Base-by-base conservation (phyloP, 1,284 basidiomycete species). In the Bondarzewia mesenterica region DNA sequence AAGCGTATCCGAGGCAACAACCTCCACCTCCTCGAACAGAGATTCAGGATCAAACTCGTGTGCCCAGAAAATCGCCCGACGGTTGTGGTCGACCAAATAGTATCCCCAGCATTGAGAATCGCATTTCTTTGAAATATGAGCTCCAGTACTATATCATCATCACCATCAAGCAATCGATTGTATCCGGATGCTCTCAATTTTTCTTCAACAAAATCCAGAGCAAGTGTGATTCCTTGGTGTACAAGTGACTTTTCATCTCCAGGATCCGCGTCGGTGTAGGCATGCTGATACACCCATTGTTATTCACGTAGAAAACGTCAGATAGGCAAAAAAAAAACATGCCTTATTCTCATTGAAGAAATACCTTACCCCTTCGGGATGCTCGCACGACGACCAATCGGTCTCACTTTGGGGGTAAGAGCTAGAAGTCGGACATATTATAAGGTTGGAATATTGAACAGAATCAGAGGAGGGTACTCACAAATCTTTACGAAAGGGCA, bases 81-180 rank as follows among this genome's bases (percentile, higher is more conserved):
- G 15, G 7, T 22, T 18, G 27, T 23, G 42, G 37, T 46, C 37
- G 35, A 41, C 43, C 12, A 52, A 27, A 40, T 43, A 52, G 40
- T 42, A 44, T 16, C 37, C 49, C 38, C 26, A 40, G 35, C 12
- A 20, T 18, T 23, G 18, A 16, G 29, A n/a, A n/a, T 40, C 15
- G 2, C 1, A 7, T 18, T 27, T n/a, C 29, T n/a, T 25, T 43
- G n/a, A 5, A 16, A 12, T 5, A 40, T 12, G 14, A 40, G 20
- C 20, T 40, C 39, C 15, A 20, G 18, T 14, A 20, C 39, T 12
- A 22, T n/a, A 32, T 32, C 29, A n/a, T 4, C 12, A 32, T 32
- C 6, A 10, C 5, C 12, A 32, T 32, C 12, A 32, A 10, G n/a
- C 5, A n/a, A 12, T 7, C 4, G 29, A 32, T 3, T 10, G n/a